These are phyloP conservation scores for Corchorus capsularis DNA, from an alignment of 345 rosid genomes.

Conservation along the genomic window DNA sequence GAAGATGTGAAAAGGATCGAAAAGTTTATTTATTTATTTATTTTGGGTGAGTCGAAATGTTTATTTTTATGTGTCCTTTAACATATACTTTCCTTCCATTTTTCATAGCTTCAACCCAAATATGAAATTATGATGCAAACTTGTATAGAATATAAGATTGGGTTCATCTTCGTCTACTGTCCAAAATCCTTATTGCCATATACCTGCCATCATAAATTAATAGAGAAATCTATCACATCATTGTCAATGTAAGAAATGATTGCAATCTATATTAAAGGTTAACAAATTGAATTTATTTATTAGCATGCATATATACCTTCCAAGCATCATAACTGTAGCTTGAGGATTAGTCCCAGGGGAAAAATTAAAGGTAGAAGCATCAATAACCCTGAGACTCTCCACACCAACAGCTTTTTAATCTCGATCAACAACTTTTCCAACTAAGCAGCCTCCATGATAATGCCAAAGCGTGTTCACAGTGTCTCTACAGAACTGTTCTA, in stretches of 20 bases:
- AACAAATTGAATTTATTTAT: not conserved
- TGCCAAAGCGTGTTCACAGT: slow-evolving; percentile 77
- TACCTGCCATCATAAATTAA: slow-evolving; percentile 31
- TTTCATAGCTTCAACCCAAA: not conserved
- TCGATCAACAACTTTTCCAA: slow-evolving; percentile 57
- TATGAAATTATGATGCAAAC: not conserved
- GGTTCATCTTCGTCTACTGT: not conserved
- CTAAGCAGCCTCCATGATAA: slow-evolving; percentile 77
- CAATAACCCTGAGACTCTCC: slow-evolving; percentile 54
- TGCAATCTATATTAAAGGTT: not conserved
- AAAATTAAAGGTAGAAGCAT: slow-evolving; percentile 58
- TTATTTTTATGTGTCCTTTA: not conserved
- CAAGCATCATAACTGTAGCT: slow-evolving; percentile 82
- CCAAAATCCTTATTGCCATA: slow-evolving; percentile 44
- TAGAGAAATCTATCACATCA: not conserved
- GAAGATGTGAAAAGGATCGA: not conserved
- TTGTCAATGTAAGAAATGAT: too few species aligned
- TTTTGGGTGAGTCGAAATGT: too few species aligned
- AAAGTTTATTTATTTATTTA: not conserved
- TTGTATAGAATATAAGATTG: not conserved
- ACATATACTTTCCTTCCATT: not conserved
- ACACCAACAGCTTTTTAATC: slow-evolving; percentile 54
- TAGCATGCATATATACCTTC: slow-evolving; percentile 52
- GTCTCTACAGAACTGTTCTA: slow-evolving; percentile 65
- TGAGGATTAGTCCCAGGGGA: slow-evolving; percentile 79